These are phyloP conservation scores for Nakataea oryzae DNA, from an alignment of 2,329 filamentous ascomycete species.

Conservation along the genomic window DNA sequence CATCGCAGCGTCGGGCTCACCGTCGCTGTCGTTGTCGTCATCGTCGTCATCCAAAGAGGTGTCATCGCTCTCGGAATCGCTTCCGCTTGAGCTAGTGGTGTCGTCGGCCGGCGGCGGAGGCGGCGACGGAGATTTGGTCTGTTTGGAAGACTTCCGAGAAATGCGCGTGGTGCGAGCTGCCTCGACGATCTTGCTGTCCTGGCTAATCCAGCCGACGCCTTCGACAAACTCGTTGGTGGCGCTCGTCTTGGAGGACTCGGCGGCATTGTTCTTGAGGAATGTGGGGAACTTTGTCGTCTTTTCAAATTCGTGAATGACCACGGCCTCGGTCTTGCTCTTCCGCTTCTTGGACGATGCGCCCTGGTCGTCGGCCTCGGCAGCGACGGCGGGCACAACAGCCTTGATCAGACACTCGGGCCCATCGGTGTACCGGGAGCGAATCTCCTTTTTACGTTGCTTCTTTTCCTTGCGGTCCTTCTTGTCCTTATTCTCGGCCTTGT, in stretches of 20 bases:
- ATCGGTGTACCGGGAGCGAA: slow-evolving; percentile 71
- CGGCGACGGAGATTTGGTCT: slow-evolving; percentile 12
- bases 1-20: slow-evolving; percentile 13
- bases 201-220: slow-evolving; percentile 81
- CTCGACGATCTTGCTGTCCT: slow-evolving; percentile 67
- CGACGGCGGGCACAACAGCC: slow-evolving; percentile 49
- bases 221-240: slow-evolving; percentile 56
- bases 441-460: slow-evolving; percentile 43
- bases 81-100: not conserved
- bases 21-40: slow-evolving; percentile 15
- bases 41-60: slow-evolving; percentile 13
- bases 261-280: slow-evolving; percentile 55
- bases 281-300: slow-evolving; percentile 74
- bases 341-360: slow-evolving; percentile 45
- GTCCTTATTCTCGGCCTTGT: slow-evolving; percentile 27
- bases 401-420: slow-evolving; percentile 78
- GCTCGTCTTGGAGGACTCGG: slow-evolving; percentile 29
- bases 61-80: slow-evolving; percentile 3
- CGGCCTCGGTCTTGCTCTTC: slow-evolving; percentile 39
- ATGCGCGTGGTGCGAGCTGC: slow-evolving; percentile 29
- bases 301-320: slow-evolving; percentile 80
- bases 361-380: slow-evolving; percentile 22
- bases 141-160: not conserved
- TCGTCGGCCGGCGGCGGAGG: slow-evolving; percentile 6
- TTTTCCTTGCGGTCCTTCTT: slow-evolving; percentile 41